phyloP scores from a whole-genome alignment of 768 basidiomycete species.

The Rhizopogon roseolus region DNA sequence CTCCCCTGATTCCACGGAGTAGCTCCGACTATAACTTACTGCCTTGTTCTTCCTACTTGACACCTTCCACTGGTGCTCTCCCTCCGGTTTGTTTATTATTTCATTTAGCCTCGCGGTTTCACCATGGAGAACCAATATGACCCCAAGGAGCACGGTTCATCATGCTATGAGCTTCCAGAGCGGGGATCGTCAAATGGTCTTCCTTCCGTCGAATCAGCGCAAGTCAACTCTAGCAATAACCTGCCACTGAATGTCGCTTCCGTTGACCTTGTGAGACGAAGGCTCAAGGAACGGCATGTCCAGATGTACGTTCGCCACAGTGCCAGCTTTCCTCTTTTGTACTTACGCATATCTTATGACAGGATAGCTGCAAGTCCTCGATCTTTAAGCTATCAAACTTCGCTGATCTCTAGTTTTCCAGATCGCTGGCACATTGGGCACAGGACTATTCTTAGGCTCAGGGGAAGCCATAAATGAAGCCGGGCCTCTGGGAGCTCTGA shows the following conservation, averaged over 20 bases:
- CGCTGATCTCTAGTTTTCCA: conserved; percentile 11
- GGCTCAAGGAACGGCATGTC: conserved; percentile 71
- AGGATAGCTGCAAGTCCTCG: conserved; percentile 56
- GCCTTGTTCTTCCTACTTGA: neutral
- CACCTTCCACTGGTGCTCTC: neutral
- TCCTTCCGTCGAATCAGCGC: neutral
- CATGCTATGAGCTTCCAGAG: neutral
- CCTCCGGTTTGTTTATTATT: too few species aligned
- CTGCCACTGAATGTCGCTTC: conserved; percentile 41
- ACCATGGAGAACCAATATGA: neutral
- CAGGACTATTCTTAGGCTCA: conserved; percentile 70
- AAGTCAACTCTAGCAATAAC: neutral
- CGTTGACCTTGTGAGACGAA: conserved; percentile 64
- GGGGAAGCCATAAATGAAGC: conserved; percentile 53
- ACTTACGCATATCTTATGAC: neutral
- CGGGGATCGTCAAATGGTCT: neutral
- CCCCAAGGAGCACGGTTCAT: neutral
- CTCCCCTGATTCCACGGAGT: neutral
- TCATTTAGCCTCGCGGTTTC: neutral
- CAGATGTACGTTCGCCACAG: conserved; percentile 52
- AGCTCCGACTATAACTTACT: neutral
- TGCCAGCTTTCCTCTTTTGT: neutral
- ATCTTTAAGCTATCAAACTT: neutral
- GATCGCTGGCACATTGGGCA: conserved; percentile 74
- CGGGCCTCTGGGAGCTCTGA: conserved; percentile 62